phyloP scores from a whole-genome alignment of 139 green algal species.

The Coelastrella sp. region DNA sequence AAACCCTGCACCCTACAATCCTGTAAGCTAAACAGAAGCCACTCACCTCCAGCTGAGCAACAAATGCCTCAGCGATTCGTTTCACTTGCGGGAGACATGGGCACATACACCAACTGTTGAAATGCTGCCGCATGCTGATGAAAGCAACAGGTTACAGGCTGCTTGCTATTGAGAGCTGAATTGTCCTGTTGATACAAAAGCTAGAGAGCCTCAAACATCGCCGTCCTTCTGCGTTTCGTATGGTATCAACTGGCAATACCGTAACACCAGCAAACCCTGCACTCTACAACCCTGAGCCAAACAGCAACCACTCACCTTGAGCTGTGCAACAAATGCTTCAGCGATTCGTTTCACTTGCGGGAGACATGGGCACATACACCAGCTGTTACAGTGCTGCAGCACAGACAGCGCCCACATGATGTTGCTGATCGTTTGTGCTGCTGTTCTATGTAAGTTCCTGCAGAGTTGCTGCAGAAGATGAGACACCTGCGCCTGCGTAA shows the following conservation, averaged over 20 bases:
- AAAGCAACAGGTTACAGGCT: too few species aligned
- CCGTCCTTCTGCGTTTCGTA: neutral
- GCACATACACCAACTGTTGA: slow-evolving; percentile 49
- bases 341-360: neutral
- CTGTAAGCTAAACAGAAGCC: too few species aligned
- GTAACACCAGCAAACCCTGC: neutral
- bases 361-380: slow-evolving; percentile 47
- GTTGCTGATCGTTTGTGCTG: slow-evolving; percentile 46
- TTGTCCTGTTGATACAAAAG: too few species aligned
- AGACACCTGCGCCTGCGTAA: slow-evolving; percentile 11
- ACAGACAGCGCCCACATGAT: slow-evolving; percentile 27
- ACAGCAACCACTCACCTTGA: neutral
- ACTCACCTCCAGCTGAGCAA: neutral
- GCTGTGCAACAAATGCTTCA: neutral
- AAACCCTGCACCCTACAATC: neutral
- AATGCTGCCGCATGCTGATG: slow-evolving; percentile 51
- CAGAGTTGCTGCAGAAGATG: slow-evolving; percentile 43
- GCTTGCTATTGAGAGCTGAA: too few species aligned
- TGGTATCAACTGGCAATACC: neutral
- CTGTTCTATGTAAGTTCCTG: neutral
- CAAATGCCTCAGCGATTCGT: slow-evolving; percentile 6
- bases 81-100: slow-evolving; percentile 1
- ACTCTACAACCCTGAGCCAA: neutral
- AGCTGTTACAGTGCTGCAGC: slow-evolving; percentile 45
- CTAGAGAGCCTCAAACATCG: too few species aligned